Percentiles rank a stretch among this genome's conserved stretches.
Evolutionary conservation across 164 flowering plant species (phyloP).

Genomic region (grape (Vitis vinifera)): ASM3070453v1 NC_081809.1:26463501-26464000

Average conservation of each 20-base stretch:
- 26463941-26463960: no score
- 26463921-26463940: no score
- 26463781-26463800: constrained; percentile 21
- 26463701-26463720: background rate
- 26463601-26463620: constrained; percentile 87
- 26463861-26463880: constrained; percentile 62
- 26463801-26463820: constrained; percentile 98
- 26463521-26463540: constrained; percentile 95
- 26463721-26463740: no score
- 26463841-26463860: constrained; percentile 91
- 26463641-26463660: background rate
- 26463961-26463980: no score
- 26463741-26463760: no score
- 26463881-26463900: constrained; percentile 60
- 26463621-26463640: constrained; percentile 93
- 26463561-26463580: constrained; percentile 99
- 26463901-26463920: constrained; percentile 7
- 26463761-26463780: no score
- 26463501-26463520: constrained; percentile 73
- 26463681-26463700: background rate
- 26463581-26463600: constrained; percentile 89
- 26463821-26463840: constrained; percentile 99
- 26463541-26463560: constrained; percentile 93
- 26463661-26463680: no score
- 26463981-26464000: background rate